These are phyloP conservation scores for Tricholoma hemisulphureum DNA, from an alignment of 768 basidiomycete genomes.

Conservation along the genomic window DNA sequence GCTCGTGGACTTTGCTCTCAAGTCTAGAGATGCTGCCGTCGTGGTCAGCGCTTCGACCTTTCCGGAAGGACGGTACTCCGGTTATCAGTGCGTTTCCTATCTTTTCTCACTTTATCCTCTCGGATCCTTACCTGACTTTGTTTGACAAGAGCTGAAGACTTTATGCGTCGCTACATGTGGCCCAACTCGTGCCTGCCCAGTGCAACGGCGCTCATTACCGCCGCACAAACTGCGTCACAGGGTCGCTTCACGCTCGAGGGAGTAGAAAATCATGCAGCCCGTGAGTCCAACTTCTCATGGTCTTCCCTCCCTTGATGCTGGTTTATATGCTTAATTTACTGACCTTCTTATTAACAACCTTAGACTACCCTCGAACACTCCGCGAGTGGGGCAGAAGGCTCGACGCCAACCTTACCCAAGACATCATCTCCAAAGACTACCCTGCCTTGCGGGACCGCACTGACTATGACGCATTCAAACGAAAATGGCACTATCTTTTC, in stretches of 20 bases:
- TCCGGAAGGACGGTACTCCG: conserved; percentile 65
- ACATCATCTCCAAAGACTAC: conserved; percentile 55
- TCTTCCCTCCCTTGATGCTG: background rate
- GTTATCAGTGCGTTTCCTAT: conserved; percentile 58
- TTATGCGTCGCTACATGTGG: conserved; percentile 89
- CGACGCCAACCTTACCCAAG: conserved; percentile 60
- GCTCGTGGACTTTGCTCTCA: conserved; percentile 76
- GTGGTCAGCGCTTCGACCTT: conserved; percentile 71
- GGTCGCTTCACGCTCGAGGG: conserved; percentile 79
- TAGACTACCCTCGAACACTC: conserved; percentile 88
- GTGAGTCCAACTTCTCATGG: conserved; percentile 38
- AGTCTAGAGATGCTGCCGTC: conserved; percentile 61
- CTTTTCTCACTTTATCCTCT: conserved; percentile 5
- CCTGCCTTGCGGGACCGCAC: conserved; percentile 54
- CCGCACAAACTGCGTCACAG: conserved; percentile 66
- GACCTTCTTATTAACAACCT: background rate
- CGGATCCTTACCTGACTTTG: conserved; percentile 3
- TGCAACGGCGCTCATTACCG: conserved; percentile 75
- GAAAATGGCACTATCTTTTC: conserved; percentile 84
- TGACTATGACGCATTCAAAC: conserved; percentile 69
- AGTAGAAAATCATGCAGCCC: conserved; percentile 82
- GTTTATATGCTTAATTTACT: background rate
- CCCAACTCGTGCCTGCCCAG: conserved; percentile 86
- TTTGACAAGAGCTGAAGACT: conserved; percentile 74
- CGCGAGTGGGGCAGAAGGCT: conserved; percentile 87